Evolutionary conservation across 306 rosid genomes (phyloP).

Genomic region (Quercus cerris): DNA sequence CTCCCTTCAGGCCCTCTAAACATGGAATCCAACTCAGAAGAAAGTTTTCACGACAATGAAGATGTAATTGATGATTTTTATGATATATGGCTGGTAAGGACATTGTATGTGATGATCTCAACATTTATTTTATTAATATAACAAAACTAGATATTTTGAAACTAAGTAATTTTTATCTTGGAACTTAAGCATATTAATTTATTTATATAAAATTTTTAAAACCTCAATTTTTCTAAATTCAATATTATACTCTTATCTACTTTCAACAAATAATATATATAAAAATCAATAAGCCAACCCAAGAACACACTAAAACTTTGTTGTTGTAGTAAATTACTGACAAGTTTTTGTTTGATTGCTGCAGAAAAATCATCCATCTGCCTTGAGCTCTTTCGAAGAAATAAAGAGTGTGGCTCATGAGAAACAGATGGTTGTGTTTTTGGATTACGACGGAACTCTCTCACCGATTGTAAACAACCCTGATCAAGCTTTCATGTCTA

Average conservation of each 20-base stretch:
- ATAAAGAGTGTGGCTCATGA: slow-evolving; percentile 40
- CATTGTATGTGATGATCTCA: too few relatives aligned
- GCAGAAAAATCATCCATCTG: slow-evolving; percentile 51
- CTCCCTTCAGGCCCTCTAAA: slow-evolving; percentile 5
- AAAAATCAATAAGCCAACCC: neutral
- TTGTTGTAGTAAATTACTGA: neutral
- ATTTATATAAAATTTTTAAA: too few relatives aligned
- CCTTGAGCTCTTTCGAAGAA: slow-evolving; percentile 45
- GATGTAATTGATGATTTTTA: slow-evolving; percentile 27
- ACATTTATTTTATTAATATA: too few relatives aligned
- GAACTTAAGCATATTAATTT: too few relatives aligned
- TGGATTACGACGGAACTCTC: slow-evolving; percentile 67
- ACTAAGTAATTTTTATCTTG: too few relatives aligned
- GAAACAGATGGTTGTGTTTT: slow-evolving; percentile 46
- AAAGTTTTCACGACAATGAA: neutral
- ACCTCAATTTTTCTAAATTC: too few relatives aligned
- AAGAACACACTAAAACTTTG: neutral
- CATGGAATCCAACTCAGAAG: slow-evolving; percentile 15
- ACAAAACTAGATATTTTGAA: too few relatives aligned
- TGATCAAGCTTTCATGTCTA: slow-evolving; percentile 46
- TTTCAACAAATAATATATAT: neutral
- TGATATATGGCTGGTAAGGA: slow-evolving; percentile 48
- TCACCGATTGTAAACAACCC: slow-evolving; percentile 52
- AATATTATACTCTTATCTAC: neutral
- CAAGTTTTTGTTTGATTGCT: neutral